Percentiles rank a stretch among this genome's conserved stretches.
phyloP scores from a whole-genome alignment of 495 filamentous ascomycete species.

The Copromyces sp. region DNA sequence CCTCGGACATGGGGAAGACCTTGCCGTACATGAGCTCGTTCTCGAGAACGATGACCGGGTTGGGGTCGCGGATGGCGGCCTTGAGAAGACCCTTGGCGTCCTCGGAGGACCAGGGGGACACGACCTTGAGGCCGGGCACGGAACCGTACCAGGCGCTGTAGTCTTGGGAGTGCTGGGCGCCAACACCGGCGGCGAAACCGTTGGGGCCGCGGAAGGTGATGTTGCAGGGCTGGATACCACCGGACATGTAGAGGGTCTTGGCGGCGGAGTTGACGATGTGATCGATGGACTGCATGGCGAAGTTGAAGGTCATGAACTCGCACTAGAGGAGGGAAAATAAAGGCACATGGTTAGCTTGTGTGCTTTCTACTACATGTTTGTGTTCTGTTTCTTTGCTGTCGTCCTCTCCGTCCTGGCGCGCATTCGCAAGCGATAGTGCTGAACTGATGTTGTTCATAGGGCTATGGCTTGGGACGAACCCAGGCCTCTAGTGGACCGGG shows the following conservation, averaged over 20 bases:
- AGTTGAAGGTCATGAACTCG: slow-evolving; percentile 99
- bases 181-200: slow-evolving; percentile 92
- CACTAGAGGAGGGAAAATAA: slow-evolving; percentile 41
- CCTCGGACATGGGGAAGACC: slow-evolving; percentile 90
- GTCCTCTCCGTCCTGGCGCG: slow-evolving; percentile 1
- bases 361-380: not conserved
- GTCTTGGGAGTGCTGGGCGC: slow-evolving; percentile 95
- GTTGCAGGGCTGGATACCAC: slow-evolving; percentile 98
- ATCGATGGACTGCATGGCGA: slow-evolving; percentile 99
- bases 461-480: not conserved
- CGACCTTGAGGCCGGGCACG: slow-evolving; percentile 95
- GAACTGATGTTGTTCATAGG: not conserved
- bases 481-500: not conserved
- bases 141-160: slow-evolving; percentile 98
- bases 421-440: not conserved
- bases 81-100: slow-evolving; percentile 97
- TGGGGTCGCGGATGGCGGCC: slow-evolving; percentile 95
- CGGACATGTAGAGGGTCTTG: slow-evolving; percentile 99
- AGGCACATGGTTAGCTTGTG: not conserved
- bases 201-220: slow-evolving; percentile 99
- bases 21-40: slow-evolving; percentile 97
- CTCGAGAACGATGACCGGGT: slow-evolving; percentile 89
- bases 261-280: slow-evolving; percentile 99
- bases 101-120: slow-evolving; percentile 89
- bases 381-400: not conserved